Percentiles rank a stretch among this genome's conserved stretches.
phyloP scores from a whole-genome alignment of 1,284 basidiomycete species.

The Tilletiopsis washingtonensis region DNA sequence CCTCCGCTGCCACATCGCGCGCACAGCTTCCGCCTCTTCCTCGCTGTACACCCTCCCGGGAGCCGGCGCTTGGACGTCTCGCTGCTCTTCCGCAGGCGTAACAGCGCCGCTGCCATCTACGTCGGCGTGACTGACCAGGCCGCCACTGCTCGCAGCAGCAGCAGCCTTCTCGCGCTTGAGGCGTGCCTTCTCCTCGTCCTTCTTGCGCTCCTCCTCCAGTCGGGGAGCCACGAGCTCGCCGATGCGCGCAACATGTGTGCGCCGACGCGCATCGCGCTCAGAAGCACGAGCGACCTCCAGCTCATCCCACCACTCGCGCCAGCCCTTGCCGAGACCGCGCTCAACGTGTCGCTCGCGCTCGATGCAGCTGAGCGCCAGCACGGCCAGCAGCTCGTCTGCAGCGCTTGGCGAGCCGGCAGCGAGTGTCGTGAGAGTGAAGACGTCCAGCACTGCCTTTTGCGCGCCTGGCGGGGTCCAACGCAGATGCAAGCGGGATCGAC shows the following conservation, averaged over 20 bases:
- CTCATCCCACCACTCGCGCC: conserved; percentile 88
- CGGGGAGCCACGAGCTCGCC: conserved; percentile 59
- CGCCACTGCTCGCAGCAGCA: conserved; percentile 1
- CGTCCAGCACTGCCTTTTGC: conserved; percentile 48
- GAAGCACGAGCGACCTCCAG: conserved; percentile 62
- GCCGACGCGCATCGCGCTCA: conserved; percentile 61
- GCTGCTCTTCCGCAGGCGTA: conserved; percentile 5
- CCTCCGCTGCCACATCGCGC: not conserved
- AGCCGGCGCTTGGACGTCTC: conserved; percentile 15
- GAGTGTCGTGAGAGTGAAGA: conserved; percentile 75
- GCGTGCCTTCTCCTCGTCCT: conserved; percentile 18
- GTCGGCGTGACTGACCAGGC: not conserved
- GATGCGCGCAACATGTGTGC: conserved; percentile 53
- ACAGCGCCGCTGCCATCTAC: not conserved
- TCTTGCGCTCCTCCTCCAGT: conserved; percentile 45
- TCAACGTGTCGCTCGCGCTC: conserved; percentile 43
- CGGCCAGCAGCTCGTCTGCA: conserved; percentile 84
- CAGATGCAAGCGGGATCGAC: conserved; percentile 32
- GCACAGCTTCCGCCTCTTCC: not conserved
- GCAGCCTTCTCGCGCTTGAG: conserved; percentile 1
- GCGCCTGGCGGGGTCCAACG: conserved; percentile 17
- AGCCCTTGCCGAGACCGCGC: conserved; percentile 63
- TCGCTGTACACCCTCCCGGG: not conserved
- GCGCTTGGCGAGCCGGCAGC: conserved; percentile 71
- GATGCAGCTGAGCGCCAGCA: conserved; percentile 64